These are phyloP conservation scores for Wickerhamomyces sp. DNA, from an alignment of 1,139 yeast species.

Conservation along the genomic window DNA sequence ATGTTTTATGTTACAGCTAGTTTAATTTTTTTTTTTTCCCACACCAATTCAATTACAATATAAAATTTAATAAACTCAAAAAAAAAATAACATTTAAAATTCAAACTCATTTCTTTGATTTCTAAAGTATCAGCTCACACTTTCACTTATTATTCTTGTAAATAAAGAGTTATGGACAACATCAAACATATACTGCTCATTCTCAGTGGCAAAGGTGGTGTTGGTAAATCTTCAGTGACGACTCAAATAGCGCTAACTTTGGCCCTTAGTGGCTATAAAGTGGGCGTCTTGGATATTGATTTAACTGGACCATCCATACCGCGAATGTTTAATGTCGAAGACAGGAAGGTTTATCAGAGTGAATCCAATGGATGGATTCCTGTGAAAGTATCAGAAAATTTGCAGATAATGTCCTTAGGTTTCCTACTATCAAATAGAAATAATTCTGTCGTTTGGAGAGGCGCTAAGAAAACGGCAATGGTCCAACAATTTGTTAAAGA, in stretches of 20 bases:
- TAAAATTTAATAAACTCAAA: no score
- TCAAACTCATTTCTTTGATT: no score
- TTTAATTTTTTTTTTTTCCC: no score
- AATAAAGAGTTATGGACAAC: conserved; percentile 40
- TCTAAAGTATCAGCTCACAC: no score
- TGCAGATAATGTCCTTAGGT: conserved; percentile 84
- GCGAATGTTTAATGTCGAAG: conserved; percentile 91
- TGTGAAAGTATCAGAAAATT: conserved; percentile 37
- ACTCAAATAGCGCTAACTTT: conserved; percentile 85
- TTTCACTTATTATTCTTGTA: not conserved
- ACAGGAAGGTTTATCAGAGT: conserved; percentile 75
- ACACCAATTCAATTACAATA: no score
- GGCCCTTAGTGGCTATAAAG: conserved; percentile 64
- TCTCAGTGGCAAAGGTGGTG: conserved; percentile 95
- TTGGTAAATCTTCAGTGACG: conserved; percentile 93
- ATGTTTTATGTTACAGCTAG: no score
- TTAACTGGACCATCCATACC: conserved; percentile 97
- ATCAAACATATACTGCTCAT: conserved; percentile 79
- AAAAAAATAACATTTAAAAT: no score
- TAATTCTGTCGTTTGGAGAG: conserved; percentile 95
- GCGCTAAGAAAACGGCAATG: conserved; percentile 98
- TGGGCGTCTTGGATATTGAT: conserved; percentile 93
- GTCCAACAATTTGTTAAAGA: conserved; percentile 87
- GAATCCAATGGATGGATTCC: conserved; percentile 84
- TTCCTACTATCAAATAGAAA: conserved; percentile 80